A percentile compares a stretch with the other conserved stretches of the same genome.
Conservation (phyloP, 352 stramenopile genomes). For the Plasmopara viticola region DNA sequence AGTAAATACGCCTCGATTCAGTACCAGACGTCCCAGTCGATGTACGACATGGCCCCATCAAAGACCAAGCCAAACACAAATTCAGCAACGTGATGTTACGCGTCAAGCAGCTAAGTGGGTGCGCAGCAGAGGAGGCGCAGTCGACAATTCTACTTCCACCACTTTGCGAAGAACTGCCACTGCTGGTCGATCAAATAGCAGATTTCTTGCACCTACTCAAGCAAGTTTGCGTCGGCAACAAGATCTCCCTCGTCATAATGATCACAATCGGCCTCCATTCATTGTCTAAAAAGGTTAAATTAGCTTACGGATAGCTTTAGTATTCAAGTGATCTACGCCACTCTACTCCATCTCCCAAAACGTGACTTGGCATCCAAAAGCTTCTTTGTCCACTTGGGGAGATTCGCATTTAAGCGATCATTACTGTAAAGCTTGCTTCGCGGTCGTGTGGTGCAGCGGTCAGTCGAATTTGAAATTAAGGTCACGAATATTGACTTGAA, state of each 20-base stretch:
- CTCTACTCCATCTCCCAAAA: neutral
- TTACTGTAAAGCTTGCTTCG: conserved; percentile 25
- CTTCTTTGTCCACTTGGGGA: no score
- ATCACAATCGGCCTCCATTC: conserved; percentile 39
- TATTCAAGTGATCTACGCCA: neutral
- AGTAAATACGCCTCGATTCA: conserved; percentile 22
- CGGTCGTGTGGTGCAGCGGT: conserved; percentile 21
- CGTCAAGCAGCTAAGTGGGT: conserved; percentile 24
- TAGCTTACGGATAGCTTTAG: neutral
- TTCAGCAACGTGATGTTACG: conserved; percentile 24
- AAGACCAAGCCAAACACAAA: conserved; percentile 17
- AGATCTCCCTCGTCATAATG: conserved; percentile 15
- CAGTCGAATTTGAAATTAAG: conserved; percentile 29
- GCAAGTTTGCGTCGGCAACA: conserved; percentile 53
- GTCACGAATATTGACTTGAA: conserved; percentile 3
- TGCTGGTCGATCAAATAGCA: conserved; percentile 30
- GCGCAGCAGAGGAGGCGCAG: conserved; percentile 16
- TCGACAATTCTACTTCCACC: conserved; percentile 23
- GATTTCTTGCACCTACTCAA: conserved; percentile 61
- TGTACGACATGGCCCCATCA: conserved; percentile 6
- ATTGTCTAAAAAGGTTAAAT: conserved; percentile 19
- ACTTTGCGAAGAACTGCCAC: conserved; percentile 12
- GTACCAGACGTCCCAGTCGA: conserved; percentile 15
- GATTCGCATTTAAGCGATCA: neutral
- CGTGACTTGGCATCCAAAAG: no score